These are phyloP conservation scores for Rhodotorula babjevae DNA, from an alignment of 768 basidiomycete genomes.

Conservation along the genomic window DNA sequence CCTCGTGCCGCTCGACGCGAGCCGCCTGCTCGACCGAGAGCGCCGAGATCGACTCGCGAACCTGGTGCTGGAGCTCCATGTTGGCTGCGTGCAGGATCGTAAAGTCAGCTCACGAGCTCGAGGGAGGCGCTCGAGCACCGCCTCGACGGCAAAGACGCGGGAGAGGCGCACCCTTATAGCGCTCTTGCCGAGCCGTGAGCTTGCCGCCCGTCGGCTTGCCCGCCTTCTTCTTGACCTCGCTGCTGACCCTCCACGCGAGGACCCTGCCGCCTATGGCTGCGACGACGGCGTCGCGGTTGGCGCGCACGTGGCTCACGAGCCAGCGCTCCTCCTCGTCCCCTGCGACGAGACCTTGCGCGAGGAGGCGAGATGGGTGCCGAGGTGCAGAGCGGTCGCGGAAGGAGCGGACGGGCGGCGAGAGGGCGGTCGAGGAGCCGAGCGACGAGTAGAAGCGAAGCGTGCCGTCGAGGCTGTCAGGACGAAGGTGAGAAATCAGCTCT, in stretches of 20 bases:
- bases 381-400: constrained; percentile 29
- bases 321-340: constrained; percentile 35
- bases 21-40: constrained; percentile 24
- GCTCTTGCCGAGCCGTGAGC: constrained; percentile 29
- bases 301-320: constrained; percentile 20
- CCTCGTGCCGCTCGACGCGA: constrained; percentile 4
- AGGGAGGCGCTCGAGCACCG: no score
- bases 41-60: constrained; percentile 30
- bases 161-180: constrained; percentile 22
- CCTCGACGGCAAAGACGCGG: no score
- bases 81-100: constrained; percentile 9
- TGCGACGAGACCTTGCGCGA: constrained; percentile 17
- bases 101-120: neutral
- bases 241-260: constrained; percentile 25
- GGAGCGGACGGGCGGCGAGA: constrained; percentile 9
- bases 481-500: no score
- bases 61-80: constrained; percentile 32
- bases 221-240: constrained; percentile 18
- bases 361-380: constrained; percentile 18
- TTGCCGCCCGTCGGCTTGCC: neutral
- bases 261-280: constrained; percentile 28
- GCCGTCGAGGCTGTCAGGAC: constrained; percentile 25
- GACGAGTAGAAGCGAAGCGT: constrained; percentile 29
- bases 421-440: constrained; percentile 1
- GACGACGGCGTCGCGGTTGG: constrained; percentile 31